Conservation (phyloP, 495 filamentous ascomycete species). For the Xanthoparmelia taractica region DNA sequence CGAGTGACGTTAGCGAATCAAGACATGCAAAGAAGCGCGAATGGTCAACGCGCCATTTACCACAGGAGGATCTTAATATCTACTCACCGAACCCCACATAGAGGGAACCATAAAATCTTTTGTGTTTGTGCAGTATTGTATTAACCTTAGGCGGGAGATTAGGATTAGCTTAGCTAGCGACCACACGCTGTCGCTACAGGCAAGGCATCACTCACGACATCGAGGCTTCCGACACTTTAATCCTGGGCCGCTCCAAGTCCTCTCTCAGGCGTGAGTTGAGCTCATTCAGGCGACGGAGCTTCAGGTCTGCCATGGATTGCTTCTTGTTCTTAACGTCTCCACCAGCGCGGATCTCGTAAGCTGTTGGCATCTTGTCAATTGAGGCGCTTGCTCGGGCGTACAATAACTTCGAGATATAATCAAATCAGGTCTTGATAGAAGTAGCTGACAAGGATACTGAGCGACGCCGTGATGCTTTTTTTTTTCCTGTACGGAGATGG, state of each 20-base stretch:
- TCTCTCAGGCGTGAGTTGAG: constrained; percentile 90
- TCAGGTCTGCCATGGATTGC: constrained; percentile 97
- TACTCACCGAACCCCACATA: constrained; percentile 81
- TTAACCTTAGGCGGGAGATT: constrained; percentile 54
- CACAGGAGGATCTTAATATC: not conserved
- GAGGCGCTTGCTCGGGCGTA: constrained; percentile 36
- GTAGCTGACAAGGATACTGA: not conserved
- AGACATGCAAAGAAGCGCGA: not conserved
- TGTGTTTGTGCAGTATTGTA: constrained; percentile 91
- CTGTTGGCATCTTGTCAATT: constrained; percentile 35
- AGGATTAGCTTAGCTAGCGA: constrained; percentile 23
- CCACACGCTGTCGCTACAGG: constrained; percentile 2
- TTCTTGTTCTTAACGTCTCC: constrained; percentile 88
- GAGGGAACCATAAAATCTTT: constrained; percentile 98
- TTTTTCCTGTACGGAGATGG: not conserved
- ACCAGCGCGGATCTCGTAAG: constrained; percentile 51
- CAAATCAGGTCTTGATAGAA: not conserved
- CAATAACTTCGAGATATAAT: constrained; percentile 25
- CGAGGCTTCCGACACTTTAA: constrained; percentile 89
- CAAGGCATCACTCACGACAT: constrained; percentile 61
- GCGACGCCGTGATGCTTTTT: not conserved
- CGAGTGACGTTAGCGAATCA: constrained; percentile 21
- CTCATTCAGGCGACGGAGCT: constrained; percentile 90
- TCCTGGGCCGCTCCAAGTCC: constrained; percentile 87
- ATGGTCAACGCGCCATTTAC: constrained; percentile 1